Base-by-base conservation (phyloP, 139 green algal genomes). In the Monoraphidium neglectum region DNA sequence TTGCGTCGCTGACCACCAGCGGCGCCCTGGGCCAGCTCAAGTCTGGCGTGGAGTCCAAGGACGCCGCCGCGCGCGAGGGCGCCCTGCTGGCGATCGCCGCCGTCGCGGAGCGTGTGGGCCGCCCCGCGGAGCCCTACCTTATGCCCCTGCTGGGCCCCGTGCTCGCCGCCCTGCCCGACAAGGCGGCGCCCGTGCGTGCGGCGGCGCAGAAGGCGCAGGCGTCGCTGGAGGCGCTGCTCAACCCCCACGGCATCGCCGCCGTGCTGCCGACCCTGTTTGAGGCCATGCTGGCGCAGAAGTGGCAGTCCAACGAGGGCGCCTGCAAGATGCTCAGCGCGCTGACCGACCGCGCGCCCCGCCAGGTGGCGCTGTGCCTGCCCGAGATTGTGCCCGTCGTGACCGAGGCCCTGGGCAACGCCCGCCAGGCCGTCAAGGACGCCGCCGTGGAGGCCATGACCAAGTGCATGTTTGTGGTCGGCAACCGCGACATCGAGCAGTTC, bases 401-500 rank as follows among this genome's bases (percentile, higher is more conserved):
- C 51, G 84, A 83, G 38, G 86, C 74, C 80, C 87, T 94, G 68
- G 80, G 77, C 23, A 91, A 96, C 80, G 84, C 89, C 69, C 93
- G 93, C 87, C 77, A 83, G 40, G 84, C 90, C 51, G 86, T 94
- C 35, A 83, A 83, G 76, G 60, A 75, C 24, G 81, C 82, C 40
- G 79, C 87, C 59, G 72, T 76, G 23, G 70, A 64, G 1, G 80
- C 82, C 49, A 81, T 89, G 74, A 81, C 67, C 36, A 82, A 77
- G 51, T 85, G 77, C 75, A 89, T 83, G 69, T 49, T 70, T 2
- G 36, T 81, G 47, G 82, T 95, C 36, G 86, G 84, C 80, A 98
- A 98, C 92, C 82, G 86, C 59, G 94, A 98, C 74, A 94, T 98
- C 70, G 88, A 95, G 64, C 82, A 78, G 57, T 95, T 97, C 77